Evolutionary conservation across 441 rosid genomes (phyloP).

Genomic region (Brassica hybrid): DNA sequence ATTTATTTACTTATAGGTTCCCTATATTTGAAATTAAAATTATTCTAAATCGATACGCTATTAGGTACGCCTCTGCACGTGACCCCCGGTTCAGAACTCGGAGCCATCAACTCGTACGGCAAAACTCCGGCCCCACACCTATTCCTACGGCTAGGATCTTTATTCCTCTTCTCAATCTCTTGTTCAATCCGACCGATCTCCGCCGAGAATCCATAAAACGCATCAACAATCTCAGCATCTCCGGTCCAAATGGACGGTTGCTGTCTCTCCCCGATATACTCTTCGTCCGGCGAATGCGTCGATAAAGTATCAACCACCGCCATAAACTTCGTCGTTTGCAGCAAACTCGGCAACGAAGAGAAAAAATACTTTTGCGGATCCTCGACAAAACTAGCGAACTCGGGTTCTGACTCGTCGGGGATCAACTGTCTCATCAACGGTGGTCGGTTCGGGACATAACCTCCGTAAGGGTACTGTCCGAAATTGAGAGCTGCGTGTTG

Average conservation of each 20-base stretch:
- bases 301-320: constrained; percentile 93
- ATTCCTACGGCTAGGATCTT: constrained; percentile 63
- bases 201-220: constrained; percentile 72
- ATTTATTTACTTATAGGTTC: background rate
- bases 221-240: constrained; percentile 74
- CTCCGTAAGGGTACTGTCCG: constrained; percentile 94
- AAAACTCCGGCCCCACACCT: constrained; percentile 97
- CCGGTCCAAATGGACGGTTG: constrained; percentile 83
- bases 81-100: constrained; percentile 92
- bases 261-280: constrained; percentile 89
- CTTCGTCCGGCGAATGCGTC: constrained; percentile 97
- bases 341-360: constrained; percentile 71
- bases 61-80: constrained; percentile 99
- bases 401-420: constrained; percentile 78
- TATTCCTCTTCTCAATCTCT: constrained; percentile 84
- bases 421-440: constrained; percentile 84
- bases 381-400: constrained; percentile 56
- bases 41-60: constrained; percentile 75
- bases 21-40: background rate
- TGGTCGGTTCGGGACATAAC: constrained; percentile 89
- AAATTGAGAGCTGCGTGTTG: constrained; percentile 97
- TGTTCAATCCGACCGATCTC: constrained; percentile 77
- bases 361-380: constrained; percentile 84
- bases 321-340: constrained; percentile 92
- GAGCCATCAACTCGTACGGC: constrained; percentile 88